phyloP scores from a whole-genome alignment of 768 basidiomycete genomes.

The Lyophyllum semitale region DNA sequence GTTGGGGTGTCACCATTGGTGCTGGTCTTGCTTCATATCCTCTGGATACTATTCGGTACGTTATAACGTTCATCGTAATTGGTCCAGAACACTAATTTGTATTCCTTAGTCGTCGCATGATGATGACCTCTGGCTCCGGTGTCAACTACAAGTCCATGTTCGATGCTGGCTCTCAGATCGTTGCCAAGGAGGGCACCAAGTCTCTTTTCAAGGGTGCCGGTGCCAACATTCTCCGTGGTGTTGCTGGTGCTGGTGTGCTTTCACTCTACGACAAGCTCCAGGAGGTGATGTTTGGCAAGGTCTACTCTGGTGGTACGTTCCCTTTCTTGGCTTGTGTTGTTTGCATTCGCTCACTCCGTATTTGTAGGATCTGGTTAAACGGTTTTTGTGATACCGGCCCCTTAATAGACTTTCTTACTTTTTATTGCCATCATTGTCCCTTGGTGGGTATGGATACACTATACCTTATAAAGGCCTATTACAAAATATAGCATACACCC shows the following conservation, averaged over 20 bases:
- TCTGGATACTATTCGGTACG: constrained; percentile 86
- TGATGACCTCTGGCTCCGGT: constrained; percentile 98
- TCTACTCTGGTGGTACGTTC: constrained; percentile 91
- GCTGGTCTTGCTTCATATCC: constrained; percentile 99
- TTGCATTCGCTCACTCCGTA: constrained; percentile 2
- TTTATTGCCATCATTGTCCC: constrained; percentile 26
- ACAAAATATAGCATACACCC: constrained; percentile 23
- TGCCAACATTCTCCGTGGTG: constrained; percentile 95
- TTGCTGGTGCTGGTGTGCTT: constrained; percentile 99
- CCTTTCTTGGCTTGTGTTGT: not conserved
- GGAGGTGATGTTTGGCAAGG: constrained; percentile 95
- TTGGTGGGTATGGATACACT: constrained; percentile 41
- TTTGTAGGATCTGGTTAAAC: constrained; percentile 49
- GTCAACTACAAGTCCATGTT: constrained; percentile 99
- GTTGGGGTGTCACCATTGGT: constrained; percentile 99
- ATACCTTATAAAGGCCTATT: constrained; percentile 40
- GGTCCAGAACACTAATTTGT: constrained; percentile 19
- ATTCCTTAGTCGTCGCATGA: constrained; percentile 94
- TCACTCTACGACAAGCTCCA: constrained; percentile 99
- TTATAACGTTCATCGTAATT: constrained; percentile 5
- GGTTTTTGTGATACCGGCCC: constrained; percentile 22
- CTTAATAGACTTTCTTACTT: constrained; percentile 39
- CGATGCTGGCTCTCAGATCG: constrained; percentile 89
- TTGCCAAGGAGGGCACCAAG: constrained; percentile 92
- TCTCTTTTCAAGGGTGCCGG: constrained; percentile 99